Percentiles rank a stretch among this genome's conserved stretches.
Evolutionary conservation across 805 yeast genomes (phyloP).

Genomic region (Ogataea paraovalis): DNA sequence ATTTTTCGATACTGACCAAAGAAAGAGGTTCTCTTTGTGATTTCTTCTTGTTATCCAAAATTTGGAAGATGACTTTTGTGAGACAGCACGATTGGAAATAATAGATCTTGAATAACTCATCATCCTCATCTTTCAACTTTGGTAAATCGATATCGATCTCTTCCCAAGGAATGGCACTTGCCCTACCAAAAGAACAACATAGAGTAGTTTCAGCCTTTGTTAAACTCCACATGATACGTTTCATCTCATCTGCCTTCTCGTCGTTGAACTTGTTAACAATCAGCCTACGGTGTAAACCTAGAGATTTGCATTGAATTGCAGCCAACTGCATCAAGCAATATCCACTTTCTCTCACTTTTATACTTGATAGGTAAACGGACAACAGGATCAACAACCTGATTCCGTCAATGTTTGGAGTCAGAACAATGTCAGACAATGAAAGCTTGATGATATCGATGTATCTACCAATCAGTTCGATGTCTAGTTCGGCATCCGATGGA

Average conservation of each 20-base stretch:
- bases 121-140: slow-evolving; percentile 24
- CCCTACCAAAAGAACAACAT: slow-evolving; percentile 44
- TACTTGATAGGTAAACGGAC: slow-evolving; percentile 41
- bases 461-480: slow-evolving; percentile 27
- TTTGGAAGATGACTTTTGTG: slow-evolving; percentile 36
- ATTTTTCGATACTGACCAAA: slow-evolving; percentile 37
- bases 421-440: slow-evolving; percentile 39
- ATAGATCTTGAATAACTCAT: slow-evolving; percentile 30
- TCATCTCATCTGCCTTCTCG: slow-evolving; percentile 37
- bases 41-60: slow-evolving; percentile 37
- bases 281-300: slow-evolving; percentile 43
- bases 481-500: slow-evolving; percentile 20
- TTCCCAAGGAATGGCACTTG: slow-evolving; percentile 40
- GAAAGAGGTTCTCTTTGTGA: slow-evolving; percentile 37
- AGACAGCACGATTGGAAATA: slow-evolving; percentile 33
- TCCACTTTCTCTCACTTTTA: slow-evolving; percentile 44
- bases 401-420: slow-evolving; percentile 43
- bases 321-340: slow-evolving; percentile 46
- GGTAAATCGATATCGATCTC: slow-evolving; percentile 43
- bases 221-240: slow-evolving; percentile 42
- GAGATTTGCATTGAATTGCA: slow-evolving; percentile 42
- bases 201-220: slow-evolving; percentile 38
- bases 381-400: slow-evolving; percentile 40
- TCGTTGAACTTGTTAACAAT: slow-evolving; percentile 32
- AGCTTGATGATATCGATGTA: slow-evolving; percentile 40